phyloP scores from a whole-genome alignment of 805 yeast genomes.

The Candida ovalis region DNA sequence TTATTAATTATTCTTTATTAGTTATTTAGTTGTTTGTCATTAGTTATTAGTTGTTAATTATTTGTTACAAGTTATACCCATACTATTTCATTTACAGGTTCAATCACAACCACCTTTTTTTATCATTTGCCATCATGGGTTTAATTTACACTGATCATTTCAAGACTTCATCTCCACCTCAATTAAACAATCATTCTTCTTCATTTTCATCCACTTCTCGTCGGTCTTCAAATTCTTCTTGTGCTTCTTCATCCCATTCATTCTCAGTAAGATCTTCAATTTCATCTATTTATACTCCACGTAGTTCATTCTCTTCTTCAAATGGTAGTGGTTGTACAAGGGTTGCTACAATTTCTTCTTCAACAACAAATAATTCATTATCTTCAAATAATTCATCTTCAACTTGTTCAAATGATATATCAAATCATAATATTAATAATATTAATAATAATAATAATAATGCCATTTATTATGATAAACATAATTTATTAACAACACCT shows the following conservation, averaged over 20 bases:
- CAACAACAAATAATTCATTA: not conserved
- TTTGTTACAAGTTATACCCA: not conserved
- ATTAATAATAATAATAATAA: not conserved
- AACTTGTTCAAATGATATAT: not conserved
- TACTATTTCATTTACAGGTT: not conserved
- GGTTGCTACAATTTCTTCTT: not conserved
- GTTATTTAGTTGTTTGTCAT: too few relatives aligned
- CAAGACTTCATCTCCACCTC: not conserved
- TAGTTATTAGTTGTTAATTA: too few relatives aligned
- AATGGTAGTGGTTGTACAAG: not conserved
- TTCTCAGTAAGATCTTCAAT: slow-evolving; percentile 15
- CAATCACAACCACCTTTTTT: not conserved
- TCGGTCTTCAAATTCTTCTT: slow-evolving; percentile 7
- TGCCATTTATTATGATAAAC: not conserved
- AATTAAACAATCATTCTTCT: slow-evolving; percentile 5
- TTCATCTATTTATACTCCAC: slow-evolving; percentile 14
- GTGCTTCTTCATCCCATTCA: slow-evolving; percentile 3
- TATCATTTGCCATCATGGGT: not conserved
- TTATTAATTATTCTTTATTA: too few relatives aligned
- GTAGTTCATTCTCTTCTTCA: slow-evolving; percentile 7
- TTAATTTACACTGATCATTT: slow-evolving; percentile 1
- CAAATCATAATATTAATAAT: not conserved
- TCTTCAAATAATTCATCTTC: too few relatives aligned
- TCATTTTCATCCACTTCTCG: slow-evolving; percentile 35
- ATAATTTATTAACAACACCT: slow-evolving; percentile 1